These are phyloP conservation scores for Stromatinia cepivora DNA, from an alignment of 2,329 filamentous ascomycete species.

Conservation along the genomic window DNA sequence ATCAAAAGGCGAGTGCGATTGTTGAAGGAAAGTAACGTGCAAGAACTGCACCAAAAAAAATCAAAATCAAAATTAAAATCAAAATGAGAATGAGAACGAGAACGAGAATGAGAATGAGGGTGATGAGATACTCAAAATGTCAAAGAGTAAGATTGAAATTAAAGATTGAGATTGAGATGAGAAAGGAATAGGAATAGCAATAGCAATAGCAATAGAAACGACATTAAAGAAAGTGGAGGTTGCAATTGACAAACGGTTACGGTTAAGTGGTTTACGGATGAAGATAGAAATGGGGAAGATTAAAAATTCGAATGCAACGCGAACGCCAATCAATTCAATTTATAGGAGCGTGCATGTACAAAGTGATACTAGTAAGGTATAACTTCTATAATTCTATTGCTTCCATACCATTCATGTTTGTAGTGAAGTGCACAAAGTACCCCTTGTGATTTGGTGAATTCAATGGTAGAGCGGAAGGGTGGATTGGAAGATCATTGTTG, in stretches of 20 bases:
- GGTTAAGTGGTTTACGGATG: not conserved
- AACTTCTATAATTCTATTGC: not conserved
- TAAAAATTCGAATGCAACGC: not conserved
- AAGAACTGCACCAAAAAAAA: not conserved
- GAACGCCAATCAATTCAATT: not conserved
- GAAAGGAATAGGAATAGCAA: not conserved
- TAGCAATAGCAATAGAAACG: not conserved
- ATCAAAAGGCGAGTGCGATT: not conserved
- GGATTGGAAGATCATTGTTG: not conserved
- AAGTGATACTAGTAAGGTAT: not conserved
- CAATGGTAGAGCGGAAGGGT: not conserved
- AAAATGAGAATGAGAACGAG: not conserved
- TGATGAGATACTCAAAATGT: not conserved
- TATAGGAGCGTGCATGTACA: not conserved
- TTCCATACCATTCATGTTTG: not conserved
- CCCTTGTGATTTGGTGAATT: not conserved
- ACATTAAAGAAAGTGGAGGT: no score
- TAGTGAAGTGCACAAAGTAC: not conserved
- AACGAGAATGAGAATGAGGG: not conserved
- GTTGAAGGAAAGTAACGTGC: conserved; percentile 20
- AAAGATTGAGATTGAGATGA: not conserved
- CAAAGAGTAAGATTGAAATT: not conserved
- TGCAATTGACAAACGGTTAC: no score
- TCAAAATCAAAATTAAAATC: not conserved
- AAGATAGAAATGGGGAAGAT: not conserved